Evolutionary conservation across 2,329 filamentous ascomycete species (phyloP).

Genomic region (Aspergillus carbonarius): DNA sequence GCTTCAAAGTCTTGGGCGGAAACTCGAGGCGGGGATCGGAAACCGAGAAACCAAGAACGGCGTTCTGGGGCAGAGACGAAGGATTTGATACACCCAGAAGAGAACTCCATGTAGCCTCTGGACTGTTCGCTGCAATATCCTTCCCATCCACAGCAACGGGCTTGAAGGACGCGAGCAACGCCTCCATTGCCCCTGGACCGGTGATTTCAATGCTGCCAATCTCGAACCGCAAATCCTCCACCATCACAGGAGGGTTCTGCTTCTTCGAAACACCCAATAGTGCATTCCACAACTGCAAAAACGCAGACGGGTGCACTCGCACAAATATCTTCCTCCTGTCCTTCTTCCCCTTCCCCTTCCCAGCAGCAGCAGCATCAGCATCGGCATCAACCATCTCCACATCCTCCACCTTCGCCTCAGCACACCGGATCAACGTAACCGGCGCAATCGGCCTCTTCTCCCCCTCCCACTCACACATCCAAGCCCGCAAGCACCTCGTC

Average conservation of each 20-base stretch:
- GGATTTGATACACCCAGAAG: slow-evolving; percentile 62
- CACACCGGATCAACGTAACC: slow-evolving; percentile 74
- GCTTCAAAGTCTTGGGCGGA: slow-evolving; percentile 62
- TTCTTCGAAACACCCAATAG: slow-evolving; percentile 58
- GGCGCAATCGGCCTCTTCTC: slow-evolving; percentile 64
- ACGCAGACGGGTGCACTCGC: slow-evolving; percentile 76
- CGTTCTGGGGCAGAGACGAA: slow-evolving; percentile 66
- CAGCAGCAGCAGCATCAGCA: slow-evolving; percentile 21
- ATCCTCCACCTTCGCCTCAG: slow-evolving; percentile 35
- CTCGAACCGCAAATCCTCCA: slow-evolving; percentile 69
- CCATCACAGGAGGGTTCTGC: slow-evolving; percentile 59
- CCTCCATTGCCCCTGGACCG: slow-evolving; percentile 76
- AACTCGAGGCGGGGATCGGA: slow-evolving; percentile 78
- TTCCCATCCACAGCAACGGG: slow-evolving; percentile 35
- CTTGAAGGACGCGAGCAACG: slow-evolving; percentile 67
- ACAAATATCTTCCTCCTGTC: slow-evolving; percentile 61
- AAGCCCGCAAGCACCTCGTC: slow-evolving; percentile 57
- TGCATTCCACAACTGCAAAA: slow-evolving; percentile 64
- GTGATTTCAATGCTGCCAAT: slow-evolving; percentile 69
- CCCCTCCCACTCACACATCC: slow-evolving; percentile 57
- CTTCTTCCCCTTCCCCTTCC: slow-evolving; percentile 27
- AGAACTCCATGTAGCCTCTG: slow-evolving; percentile 42
- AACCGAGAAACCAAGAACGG: slow-evolving; percentile 69
- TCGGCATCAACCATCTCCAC: slow-evolving; percentile 38
- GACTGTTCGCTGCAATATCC: slow-evolving; percentile 26